phyloP scores from a whole-genome alignment of 192 early-diverging fungal genomes.

The Diversispora epigaea region DNA sequence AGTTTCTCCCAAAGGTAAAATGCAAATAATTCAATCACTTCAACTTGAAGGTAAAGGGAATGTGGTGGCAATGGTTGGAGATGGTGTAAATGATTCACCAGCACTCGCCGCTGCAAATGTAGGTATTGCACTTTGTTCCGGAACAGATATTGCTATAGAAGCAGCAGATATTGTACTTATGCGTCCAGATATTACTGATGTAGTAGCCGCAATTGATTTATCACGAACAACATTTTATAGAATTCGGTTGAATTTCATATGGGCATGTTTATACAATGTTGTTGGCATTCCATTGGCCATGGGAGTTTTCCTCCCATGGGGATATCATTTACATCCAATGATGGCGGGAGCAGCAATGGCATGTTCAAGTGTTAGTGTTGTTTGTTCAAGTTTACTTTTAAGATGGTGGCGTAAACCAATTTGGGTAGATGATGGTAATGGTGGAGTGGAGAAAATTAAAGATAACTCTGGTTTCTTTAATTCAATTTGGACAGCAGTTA shows the following conservation, averaged over 20 bases:
- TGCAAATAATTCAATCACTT: slow-evolving; percentile 67
- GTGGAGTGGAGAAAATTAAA: slow-evolving; percentile 1
- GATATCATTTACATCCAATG: slow-evolving; percentile 86
- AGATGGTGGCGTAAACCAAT: slow-evolving; percentile 62
- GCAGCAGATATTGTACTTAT: slow-evolving; percentile 92
- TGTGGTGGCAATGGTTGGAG: slow-evolving; percentile 91
- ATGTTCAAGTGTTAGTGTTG: slow-evolving; percentile 88
- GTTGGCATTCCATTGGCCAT: slow-evolving; percentile 92
- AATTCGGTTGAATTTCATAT: slow-evolving; percentile 85
- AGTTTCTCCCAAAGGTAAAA: slow-evolving; percentile 89
- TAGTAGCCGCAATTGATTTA: slow-evolving; percentile 86
- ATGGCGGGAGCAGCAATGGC: slow-evolving; percentile 96
- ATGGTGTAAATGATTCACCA: slow-evolving; percentile 95
- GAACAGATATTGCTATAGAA: slow-evolving; percentile 95
- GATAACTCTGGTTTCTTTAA: background rate
- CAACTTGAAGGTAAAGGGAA: slow-evolving; percentile 51
- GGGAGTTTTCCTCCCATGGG: slow-evolving; percentile 89
- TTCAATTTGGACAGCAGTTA: background rate
- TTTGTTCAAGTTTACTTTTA: slow-evolving; percentile 81
- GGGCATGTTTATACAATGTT: slow-evolving; percentile 90
- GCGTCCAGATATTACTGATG: slow-evolving; percentile 83
- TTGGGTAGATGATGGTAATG: slow-evolving; percentile 33
- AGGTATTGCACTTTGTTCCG: slow-evolving; percentile 85
- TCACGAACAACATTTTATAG: slow-evolving; percentile 80
- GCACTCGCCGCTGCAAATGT: slow-evolving; percentile 82